Conservation (phyloP, 2,329 filamentous ascomycete genomes). For the Fonsecaea monophora region DNA sequence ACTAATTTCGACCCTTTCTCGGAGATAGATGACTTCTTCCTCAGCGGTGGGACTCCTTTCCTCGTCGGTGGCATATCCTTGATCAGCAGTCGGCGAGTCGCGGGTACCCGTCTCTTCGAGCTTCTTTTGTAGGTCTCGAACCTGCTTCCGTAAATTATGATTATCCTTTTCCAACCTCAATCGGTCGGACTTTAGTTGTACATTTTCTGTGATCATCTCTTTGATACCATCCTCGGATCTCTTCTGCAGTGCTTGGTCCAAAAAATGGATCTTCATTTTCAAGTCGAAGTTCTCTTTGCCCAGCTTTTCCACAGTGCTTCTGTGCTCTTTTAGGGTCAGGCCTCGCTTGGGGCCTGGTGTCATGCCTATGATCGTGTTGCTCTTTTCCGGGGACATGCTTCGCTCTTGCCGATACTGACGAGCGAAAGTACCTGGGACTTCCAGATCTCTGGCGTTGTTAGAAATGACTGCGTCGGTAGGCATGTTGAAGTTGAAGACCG, state of each 20-base stretch:
- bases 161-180: conserved; percentile 90
- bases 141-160: conserved; percentile 77
- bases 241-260: conserved; percentile 90
- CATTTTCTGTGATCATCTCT: conserved; percentile 97
- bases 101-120: conserved; percentile 59
- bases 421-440: conserved; percentile 86
- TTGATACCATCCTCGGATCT: conserved; percentile 95
- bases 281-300: conserved; percentile 98
- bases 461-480: conserved; percentile 89
- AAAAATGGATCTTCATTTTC: conserved; percentile 96
- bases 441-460: conserved; percentile 85
- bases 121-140: conserved; percentile 86
- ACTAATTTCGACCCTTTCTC: conserved; percentile 85
- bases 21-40: conserved; percentile 82
- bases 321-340: conserved; percentile 94
- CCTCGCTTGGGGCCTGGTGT: conserved; percentile 62
- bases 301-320: conserved; percentile 92
- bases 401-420: conserved; percentile 82
- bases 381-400: conserved; percentile 66
- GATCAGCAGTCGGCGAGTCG: conserved; percentile 54
- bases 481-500: conserved; percentile 61
- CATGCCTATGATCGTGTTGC: conserved; percentile 50
- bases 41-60: conserved; percentile 64
- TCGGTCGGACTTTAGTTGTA: conserved; percentile 89
- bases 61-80: conserved; percentile 62